These are phyloP conservation scores for Micromonas pusilla DNA, from an alignment of 139 green algal species.

Conservation along the genomic window DNA sequence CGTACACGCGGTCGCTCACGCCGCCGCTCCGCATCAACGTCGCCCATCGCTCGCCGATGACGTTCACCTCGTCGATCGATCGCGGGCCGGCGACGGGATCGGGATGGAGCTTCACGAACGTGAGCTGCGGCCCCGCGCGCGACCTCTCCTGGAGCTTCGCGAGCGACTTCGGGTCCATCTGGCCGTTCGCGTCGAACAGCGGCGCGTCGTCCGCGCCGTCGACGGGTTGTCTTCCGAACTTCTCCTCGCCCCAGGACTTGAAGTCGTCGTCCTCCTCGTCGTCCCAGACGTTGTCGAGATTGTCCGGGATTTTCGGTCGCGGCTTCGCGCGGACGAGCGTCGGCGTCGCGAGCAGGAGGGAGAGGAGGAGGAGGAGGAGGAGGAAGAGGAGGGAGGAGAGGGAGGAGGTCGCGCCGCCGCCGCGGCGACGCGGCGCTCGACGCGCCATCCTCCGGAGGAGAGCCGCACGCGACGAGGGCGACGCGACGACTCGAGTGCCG, in stretches of 20 bases:
- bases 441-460: too few species aligned
- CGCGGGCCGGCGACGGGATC: too few species aligned
- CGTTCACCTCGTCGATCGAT: neutral
- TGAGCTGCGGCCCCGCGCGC: neutral
- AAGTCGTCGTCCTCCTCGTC: constrained; percentile 10
- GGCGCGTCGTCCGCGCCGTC: too few species aligned
- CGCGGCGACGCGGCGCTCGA: too few species aligned
- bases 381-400: neutral
- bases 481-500: too few species aligned
- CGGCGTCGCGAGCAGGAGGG: neutral
- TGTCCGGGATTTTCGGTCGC: neutral
- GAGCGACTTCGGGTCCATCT: too few species aligned
- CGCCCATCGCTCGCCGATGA: neutral
- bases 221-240: too few species aligned
- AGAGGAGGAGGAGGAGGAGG: neutral
- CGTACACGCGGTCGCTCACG: neutral
- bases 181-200: too few species aligned
- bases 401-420: neutral
- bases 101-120: neutral
- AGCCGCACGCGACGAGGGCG: too few species aligned
- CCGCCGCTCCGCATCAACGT: neutral
- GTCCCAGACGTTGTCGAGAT: neutral
- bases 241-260: neutral
- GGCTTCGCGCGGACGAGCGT: neutral
- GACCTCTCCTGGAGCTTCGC: too few species aligned